Evolutionary conservation across 179 eudicot genomes (phyloP), one percentile per base, ranked within the genome.

Genomic region (Spergularia azorica): DNA sequence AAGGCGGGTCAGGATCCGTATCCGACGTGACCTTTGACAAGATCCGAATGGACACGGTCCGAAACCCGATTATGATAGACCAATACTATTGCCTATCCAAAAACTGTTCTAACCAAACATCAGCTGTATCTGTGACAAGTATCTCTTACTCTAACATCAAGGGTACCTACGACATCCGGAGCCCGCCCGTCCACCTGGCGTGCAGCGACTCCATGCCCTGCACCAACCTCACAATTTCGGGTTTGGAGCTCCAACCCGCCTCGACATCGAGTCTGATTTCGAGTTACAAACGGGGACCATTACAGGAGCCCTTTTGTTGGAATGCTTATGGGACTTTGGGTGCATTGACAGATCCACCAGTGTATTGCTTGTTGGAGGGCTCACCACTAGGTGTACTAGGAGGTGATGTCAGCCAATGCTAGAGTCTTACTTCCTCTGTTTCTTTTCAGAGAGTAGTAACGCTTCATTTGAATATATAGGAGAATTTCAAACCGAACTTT

Each of bases 151-250:
- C 81, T 4, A 86, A 86, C 51, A 91, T 93, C 9, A 90, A 83
- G 76, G 98, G 98, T 9, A 93, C 97, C 2, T 93, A 87, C 17
- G 93, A 93, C 55, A 54, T 88, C 0, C 68, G 98, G n/a, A 70
- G 82, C 79, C 90, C 94, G 2, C 89, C 98, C 6, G 80, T 93
- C 77, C 90, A 68, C 72, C 78, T 93, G 50, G 93, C 85, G 1
- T 93, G 98, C 82, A 91, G 97, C 48, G 97, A 93, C 63, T n/a
- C 94, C 0, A 73, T 87, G 36, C 97, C 98, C 0, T 91, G 98
- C 75, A 88, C 93, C 20, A 88, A 93, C 63, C 82, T 93, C 16
- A 90, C 90, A 9, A 67, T 93, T 12, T 78, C 90, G 0, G 89
- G 86, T 52, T 76, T 93, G 50, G 89, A 88, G 80, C 87, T 93